These are phyloP conservation scores for Darksidea phi DNA, from an alignment of 495 filamentous ascomycete species.

Conservation along the genomic window DNA sequence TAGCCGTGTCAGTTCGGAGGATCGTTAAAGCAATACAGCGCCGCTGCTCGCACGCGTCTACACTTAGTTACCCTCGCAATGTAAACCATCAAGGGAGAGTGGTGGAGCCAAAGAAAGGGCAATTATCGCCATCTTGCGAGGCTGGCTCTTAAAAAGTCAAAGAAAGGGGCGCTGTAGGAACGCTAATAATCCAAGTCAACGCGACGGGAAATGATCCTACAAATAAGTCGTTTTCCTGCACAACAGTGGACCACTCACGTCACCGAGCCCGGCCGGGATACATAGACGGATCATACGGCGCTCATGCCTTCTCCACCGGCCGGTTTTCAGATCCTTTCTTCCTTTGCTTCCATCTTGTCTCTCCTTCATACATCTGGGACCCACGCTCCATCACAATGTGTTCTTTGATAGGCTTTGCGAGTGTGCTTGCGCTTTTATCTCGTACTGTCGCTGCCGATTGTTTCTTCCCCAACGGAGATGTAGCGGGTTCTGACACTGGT, in stretches of 20 bases:
- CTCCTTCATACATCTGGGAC: not conserved
- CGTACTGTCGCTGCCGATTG: slow-evolving; percentile 9
- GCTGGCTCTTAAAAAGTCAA: too few species aligned
- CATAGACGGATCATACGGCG: slow-evolving; percentile 6
- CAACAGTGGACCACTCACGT: too few species aligned
- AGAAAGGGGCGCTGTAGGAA: too few species aligned
- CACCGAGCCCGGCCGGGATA: too few species aligned
- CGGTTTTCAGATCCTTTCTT: not conserved
- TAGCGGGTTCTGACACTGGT: not conserved
- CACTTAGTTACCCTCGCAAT: too few species aligned
- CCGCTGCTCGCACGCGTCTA: not conserved
- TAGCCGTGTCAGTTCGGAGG: not conserved
- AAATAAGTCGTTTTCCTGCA: too few species aligned
- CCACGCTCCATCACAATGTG: slow-evolving; percentile 1
- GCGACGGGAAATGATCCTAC: too few species aligned
- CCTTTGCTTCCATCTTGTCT: not conserved
- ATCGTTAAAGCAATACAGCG: not conserved
- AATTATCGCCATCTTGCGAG: too few species aligned
- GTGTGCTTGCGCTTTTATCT: slow-evolving; percentile 7
- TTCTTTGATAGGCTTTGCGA: not conserved
- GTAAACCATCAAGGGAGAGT: too few species aligned
- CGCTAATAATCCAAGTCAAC: too few species aligned
- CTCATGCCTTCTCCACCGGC: too few species aligned
- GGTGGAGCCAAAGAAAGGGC: too few species aligned
- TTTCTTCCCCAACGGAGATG: slow-evolving; percentile 6